Base-by-base conservation (phyloP, 2,329 filamentous ascomycete genomes). In the Trichoderma lentiforme region DNA sequence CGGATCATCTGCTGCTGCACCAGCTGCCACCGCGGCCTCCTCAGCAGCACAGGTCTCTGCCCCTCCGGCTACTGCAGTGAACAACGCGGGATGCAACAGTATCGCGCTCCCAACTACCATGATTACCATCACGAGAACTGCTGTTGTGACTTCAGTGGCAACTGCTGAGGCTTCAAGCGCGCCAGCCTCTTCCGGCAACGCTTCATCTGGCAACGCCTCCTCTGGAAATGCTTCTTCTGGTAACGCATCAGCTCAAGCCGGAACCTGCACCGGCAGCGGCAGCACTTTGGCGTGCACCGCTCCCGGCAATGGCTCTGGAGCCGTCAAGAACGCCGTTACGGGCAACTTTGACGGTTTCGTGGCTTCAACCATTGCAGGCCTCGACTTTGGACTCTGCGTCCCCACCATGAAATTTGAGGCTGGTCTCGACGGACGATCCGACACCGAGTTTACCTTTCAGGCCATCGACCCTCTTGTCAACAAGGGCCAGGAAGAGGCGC, bases 301-400 rank as follows among this genome's bases (percentile, higher is more conserved):
- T 8, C 65, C 65, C 15, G 12, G 26, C 1, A 58, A 14, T 15
- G 65, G 65, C 53, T 39, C 53, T 43, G 34, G 65, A 15, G 65
- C 65, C 32, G 53, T 68, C 21, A 57, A 58, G 32, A 68, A 68
- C 24, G 65, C 65, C 21, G 65, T 68, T 32, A 68, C 65, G 5
- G 65, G 65, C 36, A 68, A 68, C 34, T 68, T 68, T 58, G 65
- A 68, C 11, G 65, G 65, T 12, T 68, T 68, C 6, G 65, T 68
- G 6, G 53, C 53, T 1, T 68, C 65, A 0, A 68, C 53, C 15
- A 68, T 68, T 32, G 32, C 32, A 14, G 65, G 65, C 5, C 65
- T 68, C 1, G 65, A 68, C 28, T 68, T 68, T 39, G 65, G 65
- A 11, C 51, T 68, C 34, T 68, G 65, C 26, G 65, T 68, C 1